Base-by-base conservation (phyloP, 768 basidiomycete genomes). In the Coprinopsis cinerea region DNA sequence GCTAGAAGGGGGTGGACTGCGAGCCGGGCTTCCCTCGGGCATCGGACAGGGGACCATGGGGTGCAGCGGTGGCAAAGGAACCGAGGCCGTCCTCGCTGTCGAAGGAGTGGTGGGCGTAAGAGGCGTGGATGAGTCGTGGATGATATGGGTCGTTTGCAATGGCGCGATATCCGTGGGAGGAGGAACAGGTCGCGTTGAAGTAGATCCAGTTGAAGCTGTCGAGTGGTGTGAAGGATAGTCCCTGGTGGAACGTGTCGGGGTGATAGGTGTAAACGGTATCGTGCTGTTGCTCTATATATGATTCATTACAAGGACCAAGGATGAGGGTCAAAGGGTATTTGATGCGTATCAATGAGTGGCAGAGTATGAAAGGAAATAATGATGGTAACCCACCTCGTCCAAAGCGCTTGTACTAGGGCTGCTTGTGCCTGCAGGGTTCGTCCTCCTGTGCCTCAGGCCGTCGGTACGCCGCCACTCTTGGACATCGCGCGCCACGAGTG, bases 381-480 rank as follows among this genome's bases (percentile, higher is more conserved):
- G 51, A 32, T 52, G 28, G 39, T 43, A 52, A 41, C 43, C 55
- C 65, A 80, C 82, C 74, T 81, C 77, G 42, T 77, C 74, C 47
- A 79, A 57, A 7, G 69, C 56, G 51, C 27, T 48, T 18, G 59
- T 32, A 15, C 9, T 7, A 32, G 9, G 7, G 30, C 36, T 39
- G 18, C 17, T 39, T 6, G 36, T 59, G n/a, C 54, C 58, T 15
- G 55, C 52, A 13, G 41, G 41, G 35, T 62, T 64, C 35, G 57
- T 65, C 41, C 73, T 53, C 69, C 59, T 23, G 69, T 56, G 23
- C 53, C 51, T 25, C 60, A 58, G 17, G 49, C 52, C 52, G 56
- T 53, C 28, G 62, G 67, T 51, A 46, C 73, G 65, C 49, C 78
- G 65, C 82, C 82, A 81, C 62, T 77, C 75, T 17, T 67, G 65